Base-by-base conservation (phyloP, 441 rosid genomes). In the Adansonia madagascariensis region DNA sequence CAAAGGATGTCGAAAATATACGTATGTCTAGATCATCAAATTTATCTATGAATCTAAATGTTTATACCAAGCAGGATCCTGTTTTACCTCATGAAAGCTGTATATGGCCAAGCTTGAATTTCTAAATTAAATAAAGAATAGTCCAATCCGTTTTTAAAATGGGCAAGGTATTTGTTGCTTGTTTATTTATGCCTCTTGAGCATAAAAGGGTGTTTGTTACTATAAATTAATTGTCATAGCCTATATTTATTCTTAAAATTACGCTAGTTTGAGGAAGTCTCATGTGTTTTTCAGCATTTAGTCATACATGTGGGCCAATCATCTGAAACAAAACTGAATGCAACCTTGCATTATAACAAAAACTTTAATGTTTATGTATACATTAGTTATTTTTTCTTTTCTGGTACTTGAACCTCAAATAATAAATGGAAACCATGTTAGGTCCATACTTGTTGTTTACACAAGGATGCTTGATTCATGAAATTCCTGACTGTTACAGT, bases 1-100 rank as follows among this genome's bases (percentile, higher is more conserved):
- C 83, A 97, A 97, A 90, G 99, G 99, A 80, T 92, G 98, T 80
- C 88, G 99, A 56, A 97, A 97, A 79, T 97, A 97, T 87, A 97
- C 97, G 98, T 97, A 90, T 68, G 97, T 60, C 70, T 75, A 44
- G 74, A 46, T 82, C 50, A 65, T 0, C 72, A 3, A 31, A 66
- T 75, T 65, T 6, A 47, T 68, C 14, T 43, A 9, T 17, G 43
- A 31, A 60, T n/a, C 43, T 75, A 52, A 17, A 49, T 47, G 47
- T 39, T 49, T 75, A 63, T 9, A 27, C 10, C 18, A 10, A 3
- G 8, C 20, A 31, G 6, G 39, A 35, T 50, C 39, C 31, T 8
- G 14, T 43, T 75, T 75, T 49, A 8, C 39, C 15, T 18, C 2
- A 6, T 39, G 63, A 41, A 71, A 72, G 50, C 50, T 55, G 46